phyloP scores from a whole-genome alignment of 257 asterid species.

The Linaria vulgaris region DNA sequence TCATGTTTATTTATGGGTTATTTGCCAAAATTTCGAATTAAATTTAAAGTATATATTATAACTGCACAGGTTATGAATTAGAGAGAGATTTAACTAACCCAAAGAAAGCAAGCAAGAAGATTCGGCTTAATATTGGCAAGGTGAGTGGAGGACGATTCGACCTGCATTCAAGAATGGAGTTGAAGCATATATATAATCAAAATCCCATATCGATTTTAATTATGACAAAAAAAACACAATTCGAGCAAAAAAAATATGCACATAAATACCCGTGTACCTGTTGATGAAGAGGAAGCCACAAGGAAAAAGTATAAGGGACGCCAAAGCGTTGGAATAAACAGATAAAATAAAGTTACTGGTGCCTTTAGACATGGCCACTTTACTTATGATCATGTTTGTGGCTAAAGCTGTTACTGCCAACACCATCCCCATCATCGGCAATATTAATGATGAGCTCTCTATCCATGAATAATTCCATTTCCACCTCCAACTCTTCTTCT shows the following conservation, averaged over 20 bases:
- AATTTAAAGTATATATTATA: no score
- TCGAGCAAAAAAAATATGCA: background rate
- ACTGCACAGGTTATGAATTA: no score
- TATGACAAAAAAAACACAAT: no score
- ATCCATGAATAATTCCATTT: slow-evolving; percentile 23
- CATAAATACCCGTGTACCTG: slow-evolving; percentile 25
- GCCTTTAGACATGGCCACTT: slow-evolving; percentile 55
- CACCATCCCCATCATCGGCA: slow-evolving; percentile 48
- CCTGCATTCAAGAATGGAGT: slow-evolving; percentile 26
- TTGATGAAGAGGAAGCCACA: slow-evolving; percentile 41
- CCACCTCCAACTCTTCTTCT: background rate
- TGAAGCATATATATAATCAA: slow-evolving; percentile 1
- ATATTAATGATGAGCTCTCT: slow-evolving; percentile 17
- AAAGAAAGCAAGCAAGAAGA: slow-evolving; percentile 49
- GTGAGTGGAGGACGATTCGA: slow-evolving; percentile 46
- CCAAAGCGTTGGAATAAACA: slow-evolving; percentile 44
- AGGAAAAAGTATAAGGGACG: slow-evolving; percentile 51
- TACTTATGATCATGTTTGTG: slow-evolving; percentile 43
- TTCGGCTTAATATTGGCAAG: slow-evolving; percentile 45
- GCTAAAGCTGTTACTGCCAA: slow-evolving; percentile 44
- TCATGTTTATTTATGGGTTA: no score
- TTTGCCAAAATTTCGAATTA: no score
- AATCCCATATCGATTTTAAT: slow-evolving; percentile 17
- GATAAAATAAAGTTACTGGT: slow-evolving; percentile 48
- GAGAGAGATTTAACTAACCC: slow-evolving; percentile 42